Percentiles rank a stretch among this genome's conserved stretches.
These are phyloP conservation scores for Ogataea pignaliae DNA, from an alignment of 805 yeast genomes.

Conservation along the genomic window DNA sequence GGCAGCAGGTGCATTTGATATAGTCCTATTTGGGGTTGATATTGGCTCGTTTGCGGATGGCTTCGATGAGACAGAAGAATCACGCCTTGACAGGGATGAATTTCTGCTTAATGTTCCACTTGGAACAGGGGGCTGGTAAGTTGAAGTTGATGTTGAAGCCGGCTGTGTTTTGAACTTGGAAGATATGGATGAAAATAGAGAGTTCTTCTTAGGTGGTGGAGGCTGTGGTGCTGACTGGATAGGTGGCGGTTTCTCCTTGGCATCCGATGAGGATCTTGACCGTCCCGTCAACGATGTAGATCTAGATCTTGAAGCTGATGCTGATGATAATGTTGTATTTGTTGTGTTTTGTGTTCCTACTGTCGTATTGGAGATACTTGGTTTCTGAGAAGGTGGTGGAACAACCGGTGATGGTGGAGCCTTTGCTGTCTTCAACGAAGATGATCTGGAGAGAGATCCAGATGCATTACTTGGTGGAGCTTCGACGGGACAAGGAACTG, in stretches of 20 bases:
- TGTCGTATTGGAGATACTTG: too few species aligned
- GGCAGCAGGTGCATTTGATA: neutral
- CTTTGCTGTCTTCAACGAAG: neutral
- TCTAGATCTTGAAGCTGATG: conserved; percentile 11
- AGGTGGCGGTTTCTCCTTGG: conserved; percentile 12
- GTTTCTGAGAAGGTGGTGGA: neutral
- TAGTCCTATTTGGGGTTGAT: neutral
- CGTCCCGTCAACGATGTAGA: conserved; percentile 15
- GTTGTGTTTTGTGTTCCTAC: too few species aligned
- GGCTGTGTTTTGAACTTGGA: conserved; percentile 27
- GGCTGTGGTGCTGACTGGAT: neutral
- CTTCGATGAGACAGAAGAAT: neutral
- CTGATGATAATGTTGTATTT: conserved; percentile 2
- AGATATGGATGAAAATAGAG: conserved; percentile 31
- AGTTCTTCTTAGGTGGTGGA: conserved; percentile 18
- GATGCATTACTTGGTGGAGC: too few species aligned
- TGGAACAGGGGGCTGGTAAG: neutral
- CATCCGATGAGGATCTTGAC: conserved; percentile 13
- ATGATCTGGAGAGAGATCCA: too few species aligned
- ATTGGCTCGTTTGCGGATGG: neutral
- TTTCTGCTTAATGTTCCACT: neutral
- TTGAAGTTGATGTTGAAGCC: conserved; percentile 9
- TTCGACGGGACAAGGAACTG: too few species aligned
- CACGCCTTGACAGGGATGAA: neutral
- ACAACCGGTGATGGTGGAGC: neutral